These are phyloP conservation scores for Solanum ossicruentum DNA, from an alignment of 257 asterid genomes.

Conservation along the genomic window DNA sequence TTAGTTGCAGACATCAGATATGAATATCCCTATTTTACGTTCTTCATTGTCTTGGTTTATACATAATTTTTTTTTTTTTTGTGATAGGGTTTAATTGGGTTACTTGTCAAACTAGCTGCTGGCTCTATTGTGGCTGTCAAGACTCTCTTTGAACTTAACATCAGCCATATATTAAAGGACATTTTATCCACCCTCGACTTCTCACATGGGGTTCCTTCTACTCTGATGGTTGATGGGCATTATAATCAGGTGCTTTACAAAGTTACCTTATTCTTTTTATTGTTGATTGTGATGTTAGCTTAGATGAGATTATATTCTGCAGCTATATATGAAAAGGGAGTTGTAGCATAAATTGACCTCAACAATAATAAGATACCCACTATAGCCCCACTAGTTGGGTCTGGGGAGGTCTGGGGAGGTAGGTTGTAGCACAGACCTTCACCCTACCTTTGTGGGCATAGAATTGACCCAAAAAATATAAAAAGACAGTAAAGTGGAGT, in stretches of 20 bases:
- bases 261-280: not conserved
- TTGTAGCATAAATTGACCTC: not conserved
- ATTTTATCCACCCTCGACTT: conserved; percentile 43
- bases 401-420: not conserved
- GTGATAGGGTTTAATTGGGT: conserved; percentile 75
- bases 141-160: conserved; percentile 69
- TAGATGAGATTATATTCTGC: not conserved
- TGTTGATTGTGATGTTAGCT: not conserved
- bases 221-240: conserved; percentile 49
- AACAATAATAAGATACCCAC: not conserved
- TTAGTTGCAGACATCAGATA: not conserved
- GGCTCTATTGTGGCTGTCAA: conserved; percentile 67
- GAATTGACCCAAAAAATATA: not conserved
- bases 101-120: conserved; percentile 69
- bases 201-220: conserved; percentile 53
- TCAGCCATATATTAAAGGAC: conserved; percentile 57
- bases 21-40: not conserved
- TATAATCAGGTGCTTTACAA: conserved; percentile 38
- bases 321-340: not conserved
- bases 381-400: not conserved
- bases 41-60: not conserved
- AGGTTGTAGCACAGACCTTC: not conserved
- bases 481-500: not conserved
- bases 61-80: conserved; percentile 4
- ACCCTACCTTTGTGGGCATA: not conserved